Evolutionary conservation across 495 filamentous ascomycete species (phyloP).

Genomic region (Cercophora sp.): DNA sequence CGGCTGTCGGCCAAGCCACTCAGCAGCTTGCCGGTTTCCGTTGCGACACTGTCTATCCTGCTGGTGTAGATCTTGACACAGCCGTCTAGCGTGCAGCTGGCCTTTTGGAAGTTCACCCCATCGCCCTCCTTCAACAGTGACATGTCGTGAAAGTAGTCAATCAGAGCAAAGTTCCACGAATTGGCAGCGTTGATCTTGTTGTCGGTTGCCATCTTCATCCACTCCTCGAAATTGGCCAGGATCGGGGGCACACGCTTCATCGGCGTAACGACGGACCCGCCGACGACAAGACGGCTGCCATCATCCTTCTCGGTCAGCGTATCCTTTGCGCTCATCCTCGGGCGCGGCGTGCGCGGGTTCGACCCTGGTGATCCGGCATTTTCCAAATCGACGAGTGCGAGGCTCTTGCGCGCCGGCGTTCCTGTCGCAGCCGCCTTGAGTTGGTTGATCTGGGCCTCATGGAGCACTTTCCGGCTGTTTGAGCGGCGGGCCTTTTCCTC

Average conservation of each 20-base stretch:
- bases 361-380: slow-evolving; percentile 50
- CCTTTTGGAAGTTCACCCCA: slow-evolving; percentile 96
- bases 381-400: slow-evolving; percentile 55
- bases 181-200: slow-evolving; percentile 99
- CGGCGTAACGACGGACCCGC: slow-evolving; percentile 73
- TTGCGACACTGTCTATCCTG: slow-evolving; percentile 95
- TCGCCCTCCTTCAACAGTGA: slow-evolving; percentile 93
- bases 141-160: slow-evolving; percentile 99
- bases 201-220: slow-evolving; percentile 99
- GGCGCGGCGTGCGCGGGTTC: slow-evolving; percentile 57
- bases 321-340: slow-evolving; percentile 47
- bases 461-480: slow-evolving; percentile 80
- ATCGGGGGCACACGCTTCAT: slow-evolving; percentile 97
- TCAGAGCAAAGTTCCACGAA: slow-evolving; percentile 98
- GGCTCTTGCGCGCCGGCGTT: slow-evolving; percentile 73
- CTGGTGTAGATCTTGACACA: slow-evolving; percentile 99
- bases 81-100: slow-evolving; percentile 94
- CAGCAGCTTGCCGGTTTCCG: slow-evolving; percentile 91
- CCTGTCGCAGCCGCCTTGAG: slow-evolving; percentile 73
- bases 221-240: slow-evolving; percentile 97
- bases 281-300: slow-evolving; percentile 48
- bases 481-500: slow-evolving; percentile 85
- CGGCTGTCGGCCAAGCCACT: slow-evolving; percentile 92
- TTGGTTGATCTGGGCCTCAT: slow-evolving; percentile 88
- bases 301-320: slow-evolving; percentile 55